Conservation (phyloP, 2,329 filamentous ascomycete genomes). For the Xylariaceae sp. region DNA sequence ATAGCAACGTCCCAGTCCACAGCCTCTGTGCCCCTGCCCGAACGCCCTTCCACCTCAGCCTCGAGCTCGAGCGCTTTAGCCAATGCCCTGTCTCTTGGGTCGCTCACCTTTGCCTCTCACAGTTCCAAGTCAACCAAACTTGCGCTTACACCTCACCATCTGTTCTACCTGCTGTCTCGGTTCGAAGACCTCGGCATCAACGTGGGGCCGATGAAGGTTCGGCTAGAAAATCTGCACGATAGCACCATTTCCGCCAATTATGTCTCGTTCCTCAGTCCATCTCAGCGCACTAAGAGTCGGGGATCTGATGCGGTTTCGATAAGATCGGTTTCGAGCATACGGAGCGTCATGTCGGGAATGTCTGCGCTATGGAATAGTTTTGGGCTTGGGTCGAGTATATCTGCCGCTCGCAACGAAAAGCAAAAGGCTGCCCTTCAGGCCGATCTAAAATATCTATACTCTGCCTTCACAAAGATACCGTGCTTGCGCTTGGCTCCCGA, state of each 20-base stretch:
- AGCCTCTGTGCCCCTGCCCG: constrained; percentile 50
- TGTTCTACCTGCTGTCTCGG: constrained; percentile 91
- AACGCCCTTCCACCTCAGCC: constrained; percentile 59
- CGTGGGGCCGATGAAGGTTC: constrained; percentile 93
- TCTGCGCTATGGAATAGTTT: constrained; percentile 87
- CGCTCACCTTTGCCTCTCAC: constrained; percentile 78
- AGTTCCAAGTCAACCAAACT: constrained; percentile 85
- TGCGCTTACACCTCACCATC: constrained; percentile 88
- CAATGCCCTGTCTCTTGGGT: constrained; percentile 79
- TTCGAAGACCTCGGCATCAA: constrained; percentile 89
- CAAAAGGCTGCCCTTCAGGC: constrained; percentile 80
- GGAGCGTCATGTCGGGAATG: constrained; percentile 97
- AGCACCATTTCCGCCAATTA: constrained; percentile 84
- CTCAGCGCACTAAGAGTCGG: constrained; percentile 72
- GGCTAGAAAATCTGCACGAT: constrained; percentile 89
- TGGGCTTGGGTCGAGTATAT: constrained; percentile 73
- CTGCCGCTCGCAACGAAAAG: constrained; percentile 77
- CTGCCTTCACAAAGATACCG: constrained; percentile 96
- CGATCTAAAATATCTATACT: constrained; percentile 94
- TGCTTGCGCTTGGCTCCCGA: constrained; percentile 88
- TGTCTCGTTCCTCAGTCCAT: constrained; percentile 86
- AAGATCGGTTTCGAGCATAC: constrained; percentile 91
- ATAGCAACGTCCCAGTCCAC: constrained; percentile 51
- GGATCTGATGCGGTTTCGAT: constrained; percentile 84
- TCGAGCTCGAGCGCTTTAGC: constrained; percentile 72